Percentiles rank a stretch among this genome's conserved stretches.
Conservation (phyloP, 768 basidiomycete species). For the Macrolepiota albuminosa region DNA sequence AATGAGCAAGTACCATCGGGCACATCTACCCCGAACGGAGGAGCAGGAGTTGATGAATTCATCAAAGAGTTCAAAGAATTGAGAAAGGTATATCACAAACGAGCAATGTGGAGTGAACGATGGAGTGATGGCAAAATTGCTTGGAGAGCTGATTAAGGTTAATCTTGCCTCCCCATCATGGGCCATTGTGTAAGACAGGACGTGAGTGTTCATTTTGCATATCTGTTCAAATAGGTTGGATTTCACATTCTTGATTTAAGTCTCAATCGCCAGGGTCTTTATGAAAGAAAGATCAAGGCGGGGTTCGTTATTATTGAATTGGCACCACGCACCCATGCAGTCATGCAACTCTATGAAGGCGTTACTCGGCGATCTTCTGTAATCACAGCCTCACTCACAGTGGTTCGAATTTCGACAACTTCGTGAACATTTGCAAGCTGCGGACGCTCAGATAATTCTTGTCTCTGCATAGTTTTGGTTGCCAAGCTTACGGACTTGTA, state of each 20-base stretch:
- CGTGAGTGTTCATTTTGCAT: background rate
- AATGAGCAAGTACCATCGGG: conserved; percentile 42
- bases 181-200: background rate
- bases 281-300: background rate
- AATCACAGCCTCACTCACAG: background rate
- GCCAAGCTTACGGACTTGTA: background rate
- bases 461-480: background rate
- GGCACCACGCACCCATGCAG: background rate
- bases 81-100: conserved; percentile 89
- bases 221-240: background rate
- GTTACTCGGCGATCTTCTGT: background rate
- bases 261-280: background rate
- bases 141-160: conserved; percentile 66
- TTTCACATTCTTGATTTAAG: background rate
- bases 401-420: background rate
- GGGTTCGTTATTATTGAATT: background rate
- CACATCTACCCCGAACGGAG: conserved; percentile 32
- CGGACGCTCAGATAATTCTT: background rate
- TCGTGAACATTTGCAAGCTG: background rate
- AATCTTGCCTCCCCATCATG: background rate
- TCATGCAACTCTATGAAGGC: background rate
- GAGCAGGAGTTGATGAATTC: conserved; percentile 78
- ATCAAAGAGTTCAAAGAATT: conserved; percentile 83
- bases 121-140: conserved; percentile 83
- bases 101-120: conserved; percentile 84